Conservation (phyloP, 1,139 yeast species). For the Arxiozyma telluris region DNA sequence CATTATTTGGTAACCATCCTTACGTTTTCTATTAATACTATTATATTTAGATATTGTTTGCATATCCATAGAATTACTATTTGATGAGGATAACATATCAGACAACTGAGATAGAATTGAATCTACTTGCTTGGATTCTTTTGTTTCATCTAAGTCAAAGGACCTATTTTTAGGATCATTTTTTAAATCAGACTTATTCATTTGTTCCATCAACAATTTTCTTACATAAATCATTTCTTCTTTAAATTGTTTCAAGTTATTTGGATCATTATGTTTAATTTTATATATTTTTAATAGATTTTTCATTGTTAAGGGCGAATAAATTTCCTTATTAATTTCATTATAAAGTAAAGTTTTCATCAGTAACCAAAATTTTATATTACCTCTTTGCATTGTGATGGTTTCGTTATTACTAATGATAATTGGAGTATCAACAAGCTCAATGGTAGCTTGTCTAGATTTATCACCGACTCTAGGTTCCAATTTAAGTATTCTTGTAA, state of each 20-base stretch:
- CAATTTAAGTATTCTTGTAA: constrained; percentile 72
- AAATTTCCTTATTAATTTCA: constrained; percentile 11
- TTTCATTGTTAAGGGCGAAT: constrained; percentile 17
- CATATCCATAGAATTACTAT: not conserved
- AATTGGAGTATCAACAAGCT: constrained; percentile 65
- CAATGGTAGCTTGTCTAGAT: constrained; percentile 84
- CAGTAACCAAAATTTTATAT: constrained; percentile 28
- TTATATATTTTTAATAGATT: constrained; percentile 21
- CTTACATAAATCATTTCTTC: constrained; percentile 1
- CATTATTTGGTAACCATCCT: not conserved
- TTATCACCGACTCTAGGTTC: constrained; percentile 87
- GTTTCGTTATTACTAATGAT: constrained; percentile 3
- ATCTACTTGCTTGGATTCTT: not conserved
- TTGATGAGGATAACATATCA: not conserved
- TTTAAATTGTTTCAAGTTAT: constrained; percentile 13
- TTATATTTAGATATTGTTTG: not conserved
- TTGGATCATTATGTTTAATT: constrained; percentile 15
- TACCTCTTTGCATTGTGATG: constrained; percentile 22
- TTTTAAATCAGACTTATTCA: not conserved
- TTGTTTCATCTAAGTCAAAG: not conserved
- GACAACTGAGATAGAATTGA: not conserved
- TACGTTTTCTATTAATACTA: not conserved
- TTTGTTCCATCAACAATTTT: not conserved
- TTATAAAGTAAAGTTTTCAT: constrained; percentile 21
- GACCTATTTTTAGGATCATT: not conserved